Conservation (phyloP, 768 basidiomycete genomes). For the Brasilioporus rufonigricans region DNA sequence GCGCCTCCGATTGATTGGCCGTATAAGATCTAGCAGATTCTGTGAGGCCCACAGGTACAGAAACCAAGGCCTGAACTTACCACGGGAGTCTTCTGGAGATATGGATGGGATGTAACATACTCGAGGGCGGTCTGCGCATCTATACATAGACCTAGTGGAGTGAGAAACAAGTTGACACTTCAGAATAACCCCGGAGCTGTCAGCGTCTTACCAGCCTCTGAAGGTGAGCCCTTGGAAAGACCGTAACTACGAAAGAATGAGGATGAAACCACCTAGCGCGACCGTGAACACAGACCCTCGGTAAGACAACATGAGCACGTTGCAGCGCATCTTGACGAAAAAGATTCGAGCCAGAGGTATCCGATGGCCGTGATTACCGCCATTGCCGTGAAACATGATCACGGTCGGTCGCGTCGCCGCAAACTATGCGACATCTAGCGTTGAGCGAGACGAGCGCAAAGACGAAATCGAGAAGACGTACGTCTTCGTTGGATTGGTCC, state of each 20-base stretch:
- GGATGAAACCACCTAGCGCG: not conserved
- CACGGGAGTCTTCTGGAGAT: conserved; percentile 63
- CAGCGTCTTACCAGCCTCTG: conserved; percentile 65
- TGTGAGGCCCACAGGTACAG: not conserved
- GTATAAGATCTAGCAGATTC: conserved; percentile 58
- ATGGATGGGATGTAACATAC: conserved; percentile 62
- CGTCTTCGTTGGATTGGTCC: conserved; percentile 56
- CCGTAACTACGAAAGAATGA: conserved; percentile 65
- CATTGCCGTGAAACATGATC: conserved; percentile 92
- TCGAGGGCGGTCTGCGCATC: conserved; percentile 86
- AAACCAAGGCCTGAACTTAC: conserved; percentile 38
- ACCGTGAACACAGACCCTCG: conserved; percentile 58
- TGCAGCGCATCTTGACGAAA: conserved; percentile 80
- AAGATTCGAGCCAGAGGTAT: conserved; percentile 86
- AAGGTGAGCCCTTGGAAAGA: conserved; percentile 80
- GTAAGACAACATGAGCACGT: conserved; percentile 93
- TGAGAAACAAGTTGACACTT: not conserved
- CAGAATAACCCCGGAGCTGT: not conserved
- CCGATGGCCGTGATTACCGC: conserved; percentile 84
- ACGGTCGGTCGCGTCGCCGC: conserved; percentile 70
- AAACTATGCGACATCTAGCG: conserved; percentile 28
- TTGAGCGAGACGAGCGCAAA: not conserved
- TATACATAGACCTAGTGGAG: conserved; percentile 59
- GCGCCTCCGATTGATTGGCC: conserved; percentile 93
- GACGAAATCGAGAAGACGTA: too few relatives aligned